Conservation (phyloP, 306 rosid genomes). For the Citrullus amarus region DNA sequence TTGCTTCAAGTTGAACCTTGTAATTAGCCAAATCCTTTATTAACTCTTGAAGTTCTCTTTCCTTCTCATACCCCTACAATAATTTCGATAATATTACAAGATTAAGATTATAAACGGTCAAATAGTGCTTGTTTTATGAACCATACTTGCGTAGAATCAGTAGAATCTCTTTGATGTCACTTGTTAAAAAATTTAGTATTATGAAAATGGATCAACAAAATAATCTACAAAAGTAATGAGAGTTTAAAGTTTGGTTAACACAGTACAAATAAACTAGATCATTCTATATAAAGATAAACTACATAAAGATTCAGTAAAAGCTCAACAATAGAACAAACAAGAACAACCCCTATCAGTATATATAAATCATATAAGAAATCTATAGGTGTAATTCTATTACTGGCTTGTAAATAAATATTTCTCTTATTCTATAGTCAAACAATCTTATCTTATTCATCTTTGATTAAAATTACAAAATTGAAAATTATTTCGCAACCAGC, state of each 20-base stretch:
- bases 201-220: too few species aligned
- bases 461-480: too few species aligned
- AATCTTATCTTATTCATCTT: too few species aligned
- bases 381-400: neutral
- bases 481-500: too few species aligned
- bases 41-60: constrained; percentile 40
- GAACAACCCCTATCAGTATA: too few species aligned
- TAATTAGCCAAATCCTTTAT: constrained; percentile 46
- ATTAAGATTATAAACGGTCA: neutral
- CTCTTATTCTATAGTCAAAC: too few species aligned
- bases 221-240: too few species aligned
- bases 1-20: constrained; percentile 72
- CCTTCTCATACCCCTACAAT: constrained; percentile 29
- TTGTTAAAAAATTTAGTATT: too few species aligned
- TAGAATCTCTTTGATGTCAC: neutral
- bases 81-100: too few species aligned
- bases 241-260: neutral
- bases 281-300: neutral
- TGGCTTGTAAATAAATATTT: too few species aligned
- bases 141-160: neutral
- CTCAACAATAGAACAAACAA: neutral
- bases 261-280: neutral
- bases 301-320: neutral
- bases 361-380: too few species aligned
- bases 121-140: neutral